Base-by-base conservation (phyloP, 2,329 filamentous ascomycete species). In the Pestalotiopsis sp. region DNA sequence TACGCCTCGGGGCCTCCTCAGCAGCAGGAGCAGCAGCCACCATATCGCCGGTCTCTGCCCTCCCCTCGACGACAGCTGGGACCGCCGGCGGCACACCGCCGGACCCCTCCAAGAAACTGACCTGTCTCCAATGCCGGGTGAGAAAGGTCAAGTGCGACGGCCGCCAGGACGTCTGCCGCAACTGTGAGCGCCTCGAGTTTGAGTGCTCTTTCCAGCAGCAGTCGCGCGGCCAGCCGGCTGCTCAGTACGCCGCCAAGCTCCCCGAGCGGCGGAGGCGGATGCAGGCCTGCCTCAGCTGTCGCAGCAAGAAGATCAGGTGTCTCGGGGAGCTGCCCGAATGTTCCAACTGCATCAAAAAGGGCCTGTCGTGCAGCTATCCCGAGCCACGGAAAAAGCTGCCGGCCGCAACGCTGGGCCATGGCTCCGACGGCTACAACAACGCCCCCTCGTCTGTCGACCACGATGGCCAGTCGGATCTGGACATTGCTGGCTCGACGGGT, bases 201-300 rank as follows among this genome's bases (percentile, higher is more conserved):
- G 74, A 75, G 41, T 80, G 79, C 66, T 80, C 79, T 14, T 78
- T 80, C n/a, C 73, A 74, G 61, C 73, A 74, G 61, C 73, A 76
- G 38, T 70, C 72, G 4, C 70, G 74, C 61, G 70, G 72, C 23
- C 69, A 70, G 65, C 59, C 70, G 13, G 67, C 70, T 1, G 71
- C 73, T 12, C 72, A 72, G n/a, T 76, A 77, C 65, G 71, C 68
- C 6, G 63, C 74, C 39, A 77, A 74, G 66, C 68, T 74, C 5
- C 74, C 75, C 3, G 74, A 77, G 67, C 72, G 73, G 20, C 71
- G 74, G 3, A 71, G 74, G 60, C 73, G 76, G n/a, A 75, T 75
- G 75, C 74, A 75, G 49, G 75, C 75, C 3, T 80, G 78, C 67
- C 70, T 76, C 27, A 71, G 67, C 27, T 78, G 76, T 64, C 76